These are phyloP conservation scores for Cicer yamashitae DNA, from an alignment of 306 rosid genomes.

Conservation along the genomic window DNA sequence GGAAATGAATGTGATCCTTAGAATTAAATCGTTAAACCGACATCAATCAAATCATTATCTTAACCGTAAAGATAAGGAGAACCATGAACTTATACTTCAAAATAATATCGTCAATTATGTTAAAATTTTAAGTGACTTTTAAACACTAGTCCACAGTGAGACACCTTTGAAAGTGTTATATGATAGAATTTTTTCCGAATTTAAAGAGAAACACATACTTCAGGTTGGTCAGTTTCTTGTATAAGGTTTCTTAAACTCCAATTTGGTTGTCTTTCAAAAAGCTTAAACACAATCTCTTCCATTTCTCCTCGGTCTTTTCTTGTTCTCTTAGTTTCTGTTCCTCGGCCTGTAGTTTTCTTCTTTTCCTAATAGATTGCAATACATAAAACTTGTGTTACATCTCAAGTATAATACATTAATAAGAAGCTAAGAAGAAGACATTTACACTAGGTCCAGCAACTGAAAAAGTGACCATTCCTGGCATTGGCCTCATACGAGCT, in stretches of 20 bases:
- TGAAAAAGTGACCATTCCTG: constrained; percentile 63
- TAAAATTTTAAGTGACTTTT: no score
- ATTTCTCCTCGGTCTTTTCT: constrained; percentile 87
- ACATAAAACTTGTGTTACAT: no score
- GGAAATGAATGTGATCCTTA: no score
- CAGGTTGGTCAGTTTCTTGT: constrained; percentile 93
- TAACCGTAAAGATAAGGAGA: no score
- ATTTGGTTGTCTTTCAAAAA: constrained; percentile 77
- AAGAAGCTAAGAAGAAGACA: constrained; percentile 35
- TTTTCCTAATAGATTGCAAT: constrained; percentile 58
- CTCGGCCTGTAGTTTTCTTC: constrained; percentile 66
- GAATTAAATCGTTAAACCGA: no score
- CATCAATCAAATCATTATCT: no score
- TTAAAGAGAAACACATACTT: constrained; percentile 55
- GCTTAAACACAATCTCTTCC: constrained; percentile 86
- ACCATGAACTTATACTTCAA: no score
- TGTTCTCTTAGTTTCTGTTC: constrained; percentile 71
- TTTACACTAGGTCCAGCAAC: constrained; percentile 63
- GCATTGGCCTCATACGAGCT: constrained; percentile 85
- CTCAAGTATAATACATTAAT: neutral
- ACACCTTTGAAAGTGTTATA: no score
- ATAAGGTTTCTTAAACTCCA: constrained; percentile 82
- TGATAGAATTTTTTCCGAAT: no score
- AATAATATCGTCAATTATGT: no score
- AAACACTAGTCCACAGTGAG: no score